These are phyloP conservation scores for Amanita molliuscula DNA, from an alignment of 768 basidiomycete genomes.

Conservation along the genomic window DNA sequence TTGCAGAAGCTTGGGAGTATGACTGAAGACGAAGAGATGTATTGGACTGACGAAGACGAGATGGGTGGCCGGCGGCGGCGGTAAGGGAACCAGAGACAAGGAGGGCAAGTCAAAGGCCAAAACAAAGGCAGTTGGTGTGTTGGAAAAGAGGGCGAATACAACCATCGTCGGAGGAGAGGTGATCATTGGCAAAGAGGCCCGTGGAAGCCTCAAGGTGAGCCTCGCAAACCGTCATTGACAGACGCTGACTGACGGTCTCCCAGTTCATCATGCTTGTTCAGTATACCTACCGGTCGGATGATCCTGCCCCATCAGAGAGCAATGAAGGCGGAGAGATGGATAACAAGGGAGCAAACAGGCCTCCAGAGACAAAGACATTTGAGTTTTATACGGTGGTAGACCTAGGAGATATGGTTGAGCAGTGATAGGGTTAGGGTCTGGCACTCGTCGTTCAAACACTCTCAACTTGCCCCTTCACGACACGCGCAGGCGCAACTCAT, in stretches of 20 bases:
- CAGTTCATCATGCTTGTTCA: constrained; percentile 94
- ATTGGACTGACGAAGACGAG: constrained; percentile 45
- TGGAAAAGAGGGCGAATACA: constrained; percentile 85
- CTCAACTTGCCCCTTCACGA: not conserved
- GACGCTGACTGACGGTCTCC: not conserved
- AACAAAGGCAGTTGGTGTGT: constrained; percentile 49
- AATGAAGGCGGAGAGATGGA: constrained; percentile 30
- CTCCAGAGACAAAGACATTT: constrained; percentile 77
- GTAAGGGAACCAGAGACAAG: constrained; percentile 29
- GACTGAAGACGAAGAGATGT: constrained; percentile 95
- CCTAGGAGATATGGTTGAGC: constrained; percentile 53
- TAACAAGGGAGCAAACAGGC: constrained; percentile 31
- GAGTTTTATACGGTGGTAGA: constrained; percentile 82
- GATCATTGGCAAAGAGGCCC: constrained; percentile 69
- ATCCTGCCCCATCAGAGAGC: constrained; percentile 57
- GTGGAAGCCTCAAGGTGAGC: constrained; percentile 70
- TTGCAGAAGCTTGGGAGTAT: constrained; percentile 97
- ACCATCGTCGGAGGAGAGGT: constrained; percentile 87
- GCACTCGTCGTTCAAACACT: constrained; percentile 1
- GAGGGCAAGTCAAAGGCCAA: constrained; percentile 40
- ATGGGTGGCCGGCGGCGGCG: constrained; percentile 34
- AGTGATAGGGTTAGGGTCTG: constrained; percentile 7
- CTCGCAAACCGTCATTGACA: not conserved
- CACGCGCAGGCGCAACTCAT: not conserved
- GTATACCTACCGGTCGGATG: constrained; percentile 91